Evolutionary conservation across 129 eudicot species (phyloP), one percentile per base, ranked within the genome.

Genomic region (Arctium minus): DNA sequence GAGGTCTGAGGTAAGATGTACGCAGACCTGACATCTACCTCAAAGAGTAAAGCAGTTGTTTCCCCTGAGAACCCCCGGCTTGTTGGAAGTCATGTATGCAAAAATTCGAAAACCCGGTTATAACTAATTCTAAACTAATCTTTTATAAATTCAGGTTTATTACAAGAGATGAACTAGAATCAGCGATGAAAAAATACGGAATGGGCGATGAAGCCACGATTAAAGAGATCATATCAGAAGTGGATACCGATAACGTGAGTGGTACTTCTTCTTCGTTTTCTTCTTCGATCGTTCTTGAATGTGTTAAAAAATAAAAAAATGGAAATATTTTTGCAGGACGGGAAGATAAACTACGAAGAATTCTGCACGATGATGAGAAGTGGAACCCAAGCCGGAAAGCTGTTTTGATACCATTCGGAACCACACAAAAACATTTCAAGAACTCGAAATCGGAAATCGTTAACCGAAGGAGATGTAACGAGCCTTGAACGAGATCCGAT

Each of bases 191-290:
- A 78, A 89, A 93, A 75, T 85, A 96, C 56, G 97, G 97, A 46
- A 93, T 96, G 88, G 97, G 97, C 33, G 98, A 96, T 75, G 90
- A 88, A 33, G 88, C 84, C 74, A 86, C 93, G 75, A 91, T 96
- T n/a, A 91, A 90, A 74, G 99, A 93, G 46, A 96, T 96, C 11
- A 88, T 96, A 75, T 84, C 91, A 5, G 99, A 96, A 91, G 99
- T 96, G 42, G 99, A 96, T 77, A 83, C 90, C 0, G 99, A 96
- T 70, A 93, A 96, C 44, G 99, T 96, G 79, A 86, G 97, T 62
- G 36, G 73, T 50, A 71, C 15, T 29, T 12, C 10, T 60, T 42
- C 60, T 9, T 18, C 6, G 0, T 12, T 11, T 22, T 37, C 56
- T 13, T 73, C 10, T 33, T 15, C 27, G 33, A 36, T 12, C 18